Conservation (phyloP, 2,329 filamentous ascomycete species). For the Malbranchea zuffiana region DNA sequence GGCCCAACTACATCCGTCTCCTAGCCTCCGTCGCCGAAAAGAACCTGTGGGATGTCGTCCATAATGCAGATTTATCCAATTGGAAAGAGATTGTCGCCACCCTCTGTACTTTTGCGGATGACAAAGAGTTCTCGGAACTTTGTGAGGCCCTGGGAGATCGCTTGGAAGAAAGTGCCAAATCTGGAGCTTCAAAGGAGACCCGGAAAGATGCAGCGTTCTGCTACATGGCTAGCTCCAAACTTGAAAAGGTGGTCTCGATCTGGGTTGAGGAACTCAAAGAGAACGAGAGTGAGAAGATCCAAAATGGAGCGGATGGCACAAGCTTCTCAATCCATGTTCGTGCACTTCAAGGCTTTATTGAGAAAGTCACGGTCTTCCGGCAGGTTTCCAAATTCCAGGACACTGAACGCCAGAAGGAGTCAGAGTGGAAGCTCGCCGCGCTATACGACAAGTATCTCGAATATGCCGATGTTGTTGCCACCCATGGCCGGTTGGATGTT, state of each 20-base stretch:
- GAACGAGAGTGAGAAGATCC: constrained; percentile 62
- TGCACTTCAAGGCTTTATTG: constrained; percentile 83
- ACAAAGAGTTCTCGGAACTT: constrained; percentile 82
- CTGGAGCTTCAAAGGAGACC: constrained; percentile 43
- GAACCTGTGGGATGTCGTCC: constrained; percentile 95
- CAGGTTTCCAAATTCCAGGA: constrained; percentile 88
- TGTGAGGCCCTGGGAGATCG: constrained; percentile 92
- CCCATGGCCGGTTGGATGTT: constrained; percentile 73
- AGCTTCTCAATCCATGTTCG: constrained; percentile 86
- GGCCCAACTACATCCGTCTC: constrained; percentile 84
- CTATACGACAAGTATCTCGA: constrained; percentile 94
- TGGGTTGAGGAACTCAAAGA: constrained; percentile 88
- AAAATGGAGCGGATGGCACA: constrained; percentile 59
- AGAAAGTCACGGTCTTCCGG: constrained; percentile 96
- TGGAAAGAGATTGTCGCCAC: constrained; percentile 98
- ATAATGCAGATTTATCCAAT: constrained; percentile 82
- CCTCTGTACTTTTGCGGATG: constrained; percentile 87
- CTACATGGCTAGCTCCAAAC: constrained; percentile 86
- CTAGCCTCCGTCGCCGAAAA: constrained; percentile 87
- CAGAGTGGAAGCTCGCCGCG: constrained; percentile 77
- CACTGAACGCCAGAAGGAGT: constrained; percentile 55
- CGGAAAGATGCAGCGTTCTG: constrained; percentile 93
- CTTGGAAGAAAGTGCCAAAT: constrained; percentile 56
- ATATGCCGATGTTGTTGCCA: constrained; percentile 88
- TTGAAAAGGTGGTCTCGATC: constrained; percentile 92